phyloP scores from a whole-genome alignment of 2,329 filamentous ascomycete genomes.

The Fusarium sp. region DNA sequence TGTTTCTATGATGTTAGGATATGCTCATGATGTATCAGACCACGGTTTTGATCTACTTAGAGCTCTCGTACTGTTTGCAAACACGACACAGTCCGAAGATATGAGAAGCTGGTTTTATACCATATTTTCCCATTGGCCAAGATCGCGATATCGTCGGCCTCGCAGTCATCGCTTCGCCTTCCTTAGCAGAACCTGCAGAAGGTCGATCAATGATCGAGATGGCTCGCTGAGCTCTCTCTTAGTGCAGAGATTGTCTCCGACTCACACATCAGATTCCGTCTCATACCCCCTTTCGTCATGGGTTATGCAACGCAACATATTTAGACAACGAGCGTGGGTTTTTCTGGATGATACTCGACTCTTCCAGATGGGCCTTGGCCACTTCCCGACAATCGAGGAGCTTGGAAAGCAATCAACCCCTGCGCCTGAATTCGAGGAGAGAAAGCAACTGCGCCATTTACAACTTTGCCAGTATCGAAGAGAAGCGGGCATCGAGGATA shows the following conservation, averaged over 20 bases:
- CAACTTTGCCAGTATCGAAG: neutral
- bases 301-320: neutral
- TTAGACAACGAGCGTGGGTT: neutral
- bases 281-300: neutral
- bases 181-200: too few relatives aligned
- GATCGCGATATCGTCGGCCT: neutral
- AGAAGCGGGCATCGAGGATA: neutral
- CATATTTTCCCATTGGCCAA: neutral
- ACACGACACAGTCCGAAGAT: neutral
- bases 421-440: neutral
- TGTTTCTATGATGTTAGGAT: neutral
- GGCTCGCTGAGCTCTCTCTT: neutral
- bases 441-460: neutral
- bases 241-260: neutral
- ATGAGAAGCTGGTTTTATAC: neutral
- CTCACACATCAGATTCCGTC: neutral
- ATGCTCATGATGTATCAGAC: neutral
- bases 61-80: neutral
- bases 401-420: neutral
- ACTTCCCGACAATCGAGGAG: neutral
- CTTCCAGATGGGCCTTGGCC: neutral
- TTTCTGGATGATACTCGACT: neutral
- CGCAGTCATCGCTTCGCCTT: neutral
- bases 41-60: neutral
- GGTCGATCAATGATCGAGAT: neutral